Evolutionary conservation across 352 stramenopile genomes (phyloP).

Genomic region (Lagenidium sp.): DNA sequence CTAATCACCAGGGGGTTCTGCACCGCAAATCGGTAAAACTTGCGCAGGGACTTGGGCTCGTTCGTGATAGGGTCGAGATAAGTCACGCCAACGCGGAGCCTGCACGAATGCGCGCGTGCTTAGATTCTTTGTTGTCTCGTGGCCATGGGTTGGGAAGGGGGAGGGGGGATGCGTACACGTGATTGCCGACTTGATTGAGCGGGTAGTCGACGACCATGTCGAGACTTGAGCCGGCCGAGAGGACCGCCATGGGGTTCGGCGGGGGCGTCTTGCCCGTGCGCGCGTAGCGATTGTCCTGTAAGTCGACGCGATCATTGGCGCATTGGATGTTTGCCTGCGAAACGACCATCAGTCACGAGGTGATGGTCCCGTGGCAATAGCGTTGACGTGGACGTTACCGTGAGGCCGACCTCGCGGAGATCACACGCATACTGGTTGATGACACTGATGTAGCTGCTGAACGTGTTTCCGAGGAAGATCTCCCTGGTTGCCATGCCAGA

Average conservation of each 20-base stretch:
- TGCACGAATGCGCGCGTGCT: too few species aligned
- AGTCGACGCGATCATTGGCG: conserved; percentile 65
- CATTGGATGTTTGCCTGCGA: conserved; percentile 81
- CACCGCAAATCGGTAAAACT: conserved; percentile 89
- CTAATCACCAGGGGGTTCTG: conserved; percentile 85
- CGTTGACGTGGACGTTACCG: too few species aligned
- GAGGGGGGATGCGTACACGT: conserved; percentile 45
- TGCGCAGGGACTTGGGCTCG: conserved; percentile 81
- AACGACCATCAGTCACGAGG: too few species aligned
- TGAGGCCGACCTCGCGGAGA: conserved; percentile 64
- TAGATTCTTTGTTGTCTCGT: too few species aligned
- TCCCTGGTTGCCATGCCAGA: conserved; percentile 33
- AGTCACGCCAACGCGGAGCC: conserved; percentile 64
- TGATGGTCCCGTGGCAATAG: too few species aligned
- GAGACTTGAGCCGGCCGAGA: conserved; percentile 61
- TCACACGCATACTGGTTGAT: conserved; percentile 86
- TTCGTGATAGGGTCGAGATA: conserved; percentile 68
- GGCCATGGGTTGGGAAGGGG: too few species aligned
- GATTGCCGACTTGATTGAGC: conserved; percentile 83
- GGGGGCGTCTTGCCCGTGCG: conserved; percentile 56
- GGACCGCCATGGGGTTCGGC: conserved; percentile 64
- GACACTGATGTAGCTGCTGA: conserved; percentile 90
- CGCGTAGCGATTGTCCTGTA: conserved; percentile 70
- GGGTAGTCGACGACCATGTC: conserved; percentile 91
- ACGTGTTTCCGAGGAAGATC: conserved; percentile 90